A percentile compares a stretch with the other conserved stretches of the same genome.
Evolutionary conservation across 1,284 basidiomycete genomes (phyloP).

Genomic region (Cystobasidium sp.): DNA sequence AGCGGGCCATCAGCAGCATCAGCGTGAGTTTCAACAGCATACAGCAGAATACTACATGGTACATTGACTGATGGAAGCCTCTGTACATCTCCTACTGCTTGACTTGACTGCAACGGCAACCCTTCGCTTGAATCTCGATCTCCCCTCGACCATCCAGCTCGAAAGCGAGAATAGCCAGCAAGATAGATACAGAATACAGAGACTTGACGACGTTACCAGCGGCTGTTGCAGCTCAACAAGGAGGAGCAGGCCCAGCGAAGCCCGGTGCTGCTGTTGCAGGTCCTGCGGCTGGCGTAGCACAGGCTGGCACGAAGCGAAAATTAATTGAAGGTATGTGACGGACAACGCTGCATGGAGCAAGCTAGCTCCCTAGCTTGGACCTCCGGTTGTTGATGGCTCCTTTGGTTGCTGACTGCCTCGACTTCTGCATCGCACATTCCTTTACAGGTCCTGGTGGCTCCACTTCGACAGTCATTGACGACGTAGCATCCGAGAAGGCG

Average conservation of each 20-base stretch:
- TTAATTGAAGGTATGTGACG: constrained; percentile 37
- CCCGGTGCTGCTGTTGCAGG: constrained; percentile 17
- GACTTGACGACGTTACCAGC: constrained; percentile 40
- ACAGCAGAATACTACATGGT: not conserved
- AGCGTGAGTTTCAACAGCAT: constrained; percentile 17
- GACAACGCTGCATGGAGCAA: not conserved
- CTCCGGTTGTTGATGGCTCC: not conserved
- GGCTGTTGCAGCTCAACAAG: constrained; percentile 33
- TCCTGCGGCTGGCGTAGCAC: not conserved
- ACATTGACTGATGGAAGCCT: not conserved
- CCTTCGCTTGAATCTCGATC: constrained; percentile 1
- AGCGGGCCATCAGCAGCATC: constrained; percentile 31
- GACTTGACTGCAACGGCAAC: too few relatives aligned
- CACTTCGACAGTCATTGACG: constrained; percentile 27
- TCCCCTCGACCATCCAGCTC: constrained; percentile 14
- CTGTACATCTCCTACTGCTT: not conserved
- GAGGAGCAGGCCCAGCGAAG: constrained; percentile 23
- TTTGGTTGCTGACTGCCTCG: not conserved
- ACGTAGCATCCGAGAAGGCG: constrained; percentile 39
- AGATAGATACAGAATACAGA: constrained; percentile 42
- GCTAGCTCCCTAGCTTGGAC: too few relatives aligned
- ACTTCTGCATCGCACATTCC: not conserved
- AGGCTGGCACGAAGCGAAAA: constrained; percentile 37
- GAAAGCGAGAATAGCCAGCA: constrained; percentile 38
- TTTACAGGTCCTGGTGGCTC: constrained; percentile 36